These are phyloP conservation scores for Diplodia scrobiculata DNA, from an alignment of 2,329 filamentous ascomycete species.

Conservation along the genomic window DNA sequence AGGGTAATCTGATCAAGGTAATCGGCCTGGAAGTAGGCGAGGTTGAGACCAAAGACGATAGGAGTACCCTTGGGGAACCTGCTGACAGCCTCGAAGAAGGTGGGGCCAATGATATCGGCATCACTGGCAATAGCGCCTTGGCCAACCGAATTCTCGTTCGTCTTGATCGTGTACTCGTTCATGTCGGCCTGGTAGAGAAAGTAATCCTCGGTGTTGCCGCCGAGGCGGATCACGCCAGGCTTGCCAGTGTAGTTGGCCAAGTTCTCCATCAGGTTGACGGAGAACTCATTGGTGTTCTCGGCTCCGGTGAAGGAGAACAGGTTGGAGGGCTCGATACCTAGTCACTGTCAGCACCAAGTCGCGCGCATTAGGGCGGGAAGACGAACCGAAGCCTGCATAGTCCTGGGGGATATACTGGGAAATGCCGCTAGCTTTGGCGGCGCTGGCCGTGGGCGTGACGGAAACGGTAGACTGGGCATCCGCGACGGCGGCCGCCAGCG, in stretches of 20 bases:
- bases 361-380: conserved; percentile 51
- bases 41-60: conserved; percentile 55
- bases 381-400: conserved; percentile 23
- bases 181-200: conserved; percentile 50
- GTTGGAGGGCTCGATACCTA: conserved; percentile 56
- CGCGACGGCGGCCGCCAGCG: conserved; percentile 8
- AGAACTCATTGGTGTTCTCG: conserved; percentile 48
- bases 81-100: conserved; percentile 53
- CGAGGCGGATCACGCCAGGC: conserved; percentile 54
- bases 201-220: conserved; percentile 57
- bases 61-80: conserved; percentile 55
- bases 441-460: conserved; percentile 38
- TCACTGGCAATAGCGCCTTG: conserved; percentile 49
- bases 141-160: conserved; percentile 46
- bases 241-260: conserved; percentile 54
- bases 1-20: conserved; percentile 49
- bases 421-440: conserved; percentile 34
- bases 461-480: conserved; percentile 40
- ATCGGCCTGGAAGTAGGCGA: conserved; percentile 52
- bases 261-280: conserved; percentile 54
- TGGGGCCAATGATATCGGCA: conserved; percentile 52
- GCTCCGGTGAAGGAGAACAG: conserved; percentile 56
- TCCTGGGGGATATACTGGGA: conserved; percentile 20
- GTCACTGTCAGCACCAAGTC: conserved; percentile 38
- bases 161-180: conserved; percentile 43